A percentile compares a stretch with the other conserved stretches of the same genome.
Conservation (phyloP, 2,329 filamentous ascomycete genomes). For the Spiromastix sp. region DNA sequence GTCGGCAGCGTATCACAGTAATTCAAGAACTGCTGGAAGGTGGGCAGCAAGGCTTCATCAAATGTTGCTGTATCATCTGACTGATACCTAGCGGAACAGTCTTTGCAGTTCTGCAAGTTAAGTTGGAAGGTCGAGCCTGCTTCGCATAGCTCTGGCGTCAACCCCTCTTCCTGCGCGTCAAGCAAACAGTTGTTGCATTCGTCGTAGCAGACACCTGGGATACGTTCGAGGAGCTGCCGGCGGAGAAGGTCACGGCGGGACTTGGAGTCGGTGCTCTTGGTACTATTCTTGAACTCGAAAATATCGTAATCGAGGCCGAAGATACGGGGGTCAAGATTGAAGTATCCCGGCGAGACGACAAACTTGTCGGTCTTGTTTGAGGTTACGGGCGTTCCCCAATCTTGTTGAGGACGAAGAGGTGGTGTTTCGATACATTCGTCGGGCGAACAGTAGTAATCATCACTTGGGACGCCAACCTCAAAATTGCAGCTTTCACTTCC, state of each 20-base stretch:
- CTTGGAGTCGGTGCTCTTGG: conserved; percentile 19
- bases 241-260: conserved; percentile 19
- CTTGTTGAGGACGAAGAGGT: conserved; percentile 16
- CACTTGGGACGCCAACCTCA: conserved; percentile 29
- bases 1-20: conserved; percentile 30
- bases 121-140: conserved; percentile 32
- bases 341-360: conserved; percentile 47
- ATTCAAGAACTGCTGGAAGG: conserved; percentile 36
- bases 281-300: conserved; percentile 35
- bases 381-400: conserved; percentile 16
- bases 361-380: conserved; percentile 33
- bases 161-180: conserved; percentile 41
- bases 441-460: conserved; percentile 29
- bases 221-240: conserved; percentile 18
- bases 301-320: conserved; percentile 57
- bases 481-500: conserved; percentile 28
- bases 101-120: conserved; percentile 14
- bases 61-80: neutral
- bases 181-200: conserved; percentile 42
- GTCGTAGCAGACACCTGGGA: conserved; percentile 42
- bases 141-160: conserved; percentile 37
- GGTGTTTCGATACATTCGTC: conserved; percentile 29
- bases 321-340: conserved; percentile 50
- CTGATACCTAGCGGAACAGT: neutral
- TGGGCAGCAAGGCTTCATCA: conserved; percentile 15